phyloP scores from a whole-genome alignment of 2,329 filamentous ascomycete species.

The Botrytis tulipae region DNA sequence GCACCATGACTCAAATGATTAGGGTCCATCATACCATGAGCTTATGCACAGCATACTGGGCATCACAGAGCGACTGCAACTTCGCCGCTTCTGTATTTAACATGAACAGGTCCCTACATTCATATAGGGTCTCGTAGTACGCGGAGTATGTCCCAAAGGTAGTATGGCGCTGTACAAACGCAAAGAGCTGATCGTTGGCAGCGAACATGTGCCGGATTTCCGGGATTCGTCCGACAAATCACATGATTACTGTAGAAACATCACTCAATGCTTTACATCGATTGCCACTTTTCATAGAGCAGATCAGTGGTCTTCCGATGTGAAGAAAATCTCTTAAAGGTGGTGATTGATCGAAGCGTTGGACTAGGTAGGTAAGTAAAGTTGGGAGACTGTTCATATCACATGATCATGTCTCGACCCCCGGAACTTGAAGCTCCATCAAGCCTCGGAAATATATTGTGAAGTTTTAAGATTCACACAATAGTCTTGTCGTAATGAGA shows the following conservation, averaged over 20 bases:
- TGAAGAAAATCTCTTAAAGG: rapidly evolving
- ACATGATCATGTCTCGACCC: not conserved
- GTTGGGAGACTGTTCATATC: not conserved
- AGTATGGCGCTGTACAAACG: not conserved
- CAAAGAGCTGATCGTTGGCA: not conserved
- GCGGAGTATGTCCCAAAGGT: not conserved
- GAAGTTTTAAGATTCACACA: not conserved
- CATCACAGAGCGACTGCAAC: not conserved
- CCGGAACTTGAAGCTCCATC: not conserved
- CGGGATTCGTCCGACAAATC: not conserved
- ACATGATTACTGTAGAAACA: not conserved
- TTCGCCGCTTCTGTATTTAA: not conserved
- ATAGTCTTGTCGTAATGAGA: not conserved
- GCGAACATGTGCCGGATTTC: not conserved
- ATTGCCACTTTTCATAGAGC: not conserved
- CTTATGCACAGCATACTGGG: not conserved
- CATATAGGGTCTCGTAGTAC: not conserved
- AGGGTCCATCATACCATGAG: not conserved
- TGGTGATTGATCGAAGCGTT: not conserved
- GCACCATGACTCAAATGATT: not conserved
- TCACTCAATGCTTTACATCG: not conserved
- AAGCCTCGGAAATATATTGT: not conserved
- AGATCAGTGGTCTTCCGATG: not conserved
- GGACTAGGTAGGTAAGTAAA: not conserved
- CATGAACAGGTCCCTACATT: not conserved